Percentiles rank a stretch among this genome's conserved stretches.
phyloP scores from a whole-genome alignment of 768 basidiomycete genomes.

The Cystofilobasidium bisporidii region DNA sequence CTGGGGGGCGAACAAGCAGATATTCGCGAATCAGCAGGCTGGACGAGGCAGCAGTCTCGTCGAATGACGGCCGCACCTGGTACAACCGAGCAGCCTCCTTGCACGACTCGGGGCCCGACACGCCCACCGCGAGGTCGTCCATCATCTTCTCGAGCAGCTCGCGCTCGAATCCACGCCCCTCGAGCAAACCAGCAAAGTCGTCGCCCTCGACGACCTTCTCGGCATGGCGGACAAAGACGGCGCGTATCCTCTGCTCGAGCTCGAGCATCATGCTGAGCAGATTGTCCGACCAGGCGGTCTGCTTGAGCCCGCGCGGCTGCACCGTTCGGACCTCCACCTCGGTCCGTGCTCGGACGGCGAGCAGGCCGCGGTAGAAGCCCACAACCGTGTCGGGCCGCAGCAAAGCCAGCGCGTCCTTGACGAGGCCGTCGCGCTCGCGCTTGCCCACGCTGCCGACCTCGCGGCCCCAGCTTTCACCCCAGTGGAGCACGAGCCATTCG shows the following conservation, averaged over 20 bases:
- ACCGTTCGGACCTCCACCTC: constrained; percentile 27
- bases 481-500: constrained; percentile 67
- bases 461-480: constrained; percentile 74
- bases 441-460: constrained; percentile 66
- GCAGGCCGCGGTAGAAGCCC: constrained; percentile 48
- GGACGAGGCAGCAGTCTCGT: too few relatives aligned
- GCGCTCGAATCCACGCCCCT: constrained; percentile 56
- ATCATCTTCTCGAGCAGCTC: constrained; percentile 72
- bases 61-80: constrained; percentile 41
- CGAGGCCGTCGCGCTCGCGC: constrained; percentile 55
- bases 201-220: constrained; percentile 56
- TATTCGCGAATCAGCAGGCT: too few relatives aligned
- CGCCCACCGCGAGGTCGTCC: constrained; percentile 53
- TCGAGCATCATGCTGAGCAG: constrained; percentile 58
- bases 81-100: constrained; percentile 51
- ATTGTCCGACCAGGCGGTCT: constrained; percentile 51
- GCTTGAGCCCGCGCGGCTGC: constrained; percentile 6
- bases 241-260: constrained; percentile 54
- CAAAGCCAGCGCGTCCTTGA: constrained; percentile 63
- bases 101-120: constrained; percentile 54
- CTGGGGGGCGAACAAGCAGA: too few relatives aligned
- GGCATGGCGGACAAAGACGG: constrained; percentile 51
- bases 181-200: constrained; percentile 68
- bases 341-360: constrained; percentile 48
- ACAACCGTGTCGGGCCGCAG: constrained; percentile 62